A percentile compares a stretch with the other conserved stretches of the same genome.
These are phyloP conservation scores for Kwoniella sp. DNA, from an alignment of 768 basidiomycete genomes.

Conservation along the genomic window DNA sequence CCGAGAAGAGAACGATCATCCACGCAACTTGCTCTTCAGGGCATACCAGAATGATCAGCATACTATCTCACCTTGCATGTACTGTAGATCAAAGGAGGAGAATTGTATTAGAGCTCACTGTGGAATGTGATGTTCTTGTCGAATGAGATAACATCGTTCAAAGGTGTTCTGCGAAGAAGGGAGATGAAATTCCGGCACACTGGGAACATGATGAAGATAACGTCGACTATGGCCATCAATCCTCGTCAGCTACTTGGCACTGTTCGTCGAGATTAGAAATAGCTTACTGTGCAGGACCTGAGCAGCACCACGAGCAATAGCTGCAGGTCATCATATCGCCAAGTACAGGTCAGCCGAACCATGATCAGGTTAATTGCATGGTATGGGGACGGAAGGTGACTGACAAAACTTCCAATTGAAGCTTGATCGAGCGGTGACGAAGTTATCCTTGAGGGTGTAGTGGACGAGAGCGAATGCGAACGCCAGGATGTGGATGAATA, in stretches of 20 bases:
- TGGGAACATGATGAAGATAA: slow-evolving; percentile 90
- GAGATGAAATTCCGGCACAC: slow-evolving; percentile 95
- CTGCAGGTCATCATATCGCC: slow-evolving; percentile 57
- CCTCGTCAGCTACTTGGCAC: neutral
- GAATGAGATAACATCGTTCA: slow-evolving; percentile 63
- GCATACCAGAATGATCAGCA: neutral
- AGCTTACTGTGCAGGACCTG: slow-evolving; percentile 70
- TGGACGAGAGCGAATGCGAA: slow-evolving; percentile 69
- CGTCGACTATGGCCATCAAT: slow-evolving; percentile 63
- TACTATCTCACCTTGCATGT: neutral
- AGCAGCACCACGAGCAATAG: slow-evolving; percentile 83
- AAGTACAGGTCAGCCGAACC: too few species aligned
- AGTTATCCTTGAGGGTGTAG: slow-evolving; percentile 64
- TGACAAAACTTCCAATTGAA: slow-evolving; percentile 80
- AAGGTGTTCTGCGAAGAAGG: slow-evolving; percentile 76
- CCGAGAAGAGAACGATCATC: slow-evolving; percentile 77
- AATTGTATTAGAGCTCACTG: slow-evolving; percentile 18
- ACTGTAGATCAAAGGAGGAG: neutral
- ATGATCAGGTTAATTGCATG: neutral
- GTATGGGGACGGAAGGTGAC: slow-evolving; percentile 36
- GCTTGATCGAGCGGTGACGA: slow-evolving; percentile 64
- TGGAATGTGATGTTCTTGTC: slow-evolving; percentile 88
- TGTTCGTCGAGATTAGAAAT: too few species aligned
- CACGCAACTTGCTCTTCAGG: slow-evolving; percentile 78
- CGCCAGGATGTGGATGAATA: slow-evolving; percentile 78